Conservation (phyloP, 495 filamentous ascomycete genomes). For the Pseudotulostoma volvatum region DNA sequence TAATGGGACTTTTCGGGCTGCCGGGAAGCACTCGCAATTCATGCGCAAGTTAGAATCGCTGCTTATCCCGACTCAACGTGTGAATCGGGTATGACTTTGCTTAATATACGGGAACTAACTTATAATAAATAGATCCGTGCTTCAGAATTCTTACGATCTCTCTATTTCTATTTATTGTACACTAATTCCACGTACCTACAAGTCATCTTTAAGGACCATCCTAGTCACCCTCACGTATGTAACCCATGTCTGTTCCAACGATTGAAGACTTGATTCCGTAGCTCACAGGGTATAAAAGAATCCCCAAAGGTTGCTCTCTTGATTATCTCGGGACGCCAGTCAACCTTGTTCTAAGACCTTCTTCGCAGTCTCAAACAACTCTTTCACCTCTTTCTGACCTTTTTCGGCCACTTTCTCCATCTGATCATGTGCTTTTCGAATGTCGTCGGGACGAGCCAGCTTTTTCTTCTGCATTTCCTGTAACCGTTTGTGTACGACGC, state of each 20-base stretch:
- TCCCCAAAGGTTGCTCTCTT: no score
- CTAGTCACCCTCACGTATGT: no score
- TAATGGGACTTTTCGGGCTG: slow-evolving; percentile 29
- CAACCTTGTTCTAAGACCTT: slow-evolving; percentile 37
- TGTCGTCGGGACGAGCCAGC: slow-evolving; percentile 45
- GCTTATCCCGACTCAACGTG: slow-evolving; percentile 15
- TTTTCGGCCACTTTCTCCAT: slow-evolving; percentile 65
- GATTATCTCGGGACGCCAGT: no score
- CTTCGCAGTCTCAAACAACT: slow-evolving; percentile 47
- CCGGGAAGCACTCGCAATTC: slow-evolving; percentile 25
- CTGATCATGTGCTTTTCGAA: slow-evolving; percentile 45
- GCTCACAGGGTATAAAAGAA: no score
- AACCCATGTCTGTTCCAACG: no score
- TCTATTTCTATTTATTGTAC: no score
- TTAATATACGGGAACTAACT: no score
- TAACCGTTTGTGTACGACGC: slow-evolving; percentile 44
- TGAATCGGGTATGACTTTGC: slow-evolving; percentile 7
- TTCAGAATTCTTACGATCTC: no score
- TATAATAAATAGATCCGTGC: no score
- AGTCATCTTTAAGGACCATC: no score
- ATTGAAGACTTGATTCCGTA: no score
- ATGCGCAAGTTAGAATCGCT: slow-evolving; percentile 29
- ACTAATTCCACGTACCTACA: no score
- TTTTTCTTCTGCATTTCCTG: slow-evolving; percentile 43
- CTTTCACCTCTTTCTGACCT: slow-evolving; percentile 48